Conservation (phyloP, 140 eudicot species). For the Bidens hawaiensis region DNA sequence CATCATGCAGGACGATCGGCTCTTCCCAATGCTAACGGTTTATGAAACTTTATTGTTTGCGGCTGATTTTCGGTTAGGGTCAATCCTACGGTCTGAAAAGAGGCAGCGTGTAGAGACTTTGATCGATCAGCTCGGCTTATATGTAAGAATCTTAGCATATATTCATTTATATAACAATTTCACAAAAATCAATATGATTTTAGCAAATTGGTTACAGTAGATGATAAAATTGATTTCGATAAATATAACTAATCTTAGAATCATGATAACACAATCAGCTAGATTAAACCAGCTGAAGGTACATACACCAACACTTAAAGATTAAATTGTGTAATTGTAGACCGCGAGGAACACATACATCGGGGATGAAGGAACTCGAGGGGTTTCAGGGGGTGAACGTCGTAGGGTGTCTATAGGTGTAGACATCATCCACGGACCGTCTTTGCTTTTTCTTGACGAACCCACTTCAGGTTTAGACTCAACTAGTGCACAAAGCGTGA, state of each 20-base stretch:
- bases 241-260: too few relatives aligned
- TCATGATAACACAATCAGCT: too few relatives aligned
- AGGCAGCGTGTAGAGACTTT: constrained; percentile 55
- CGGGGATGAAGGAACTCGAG: constrained; percentile 73
- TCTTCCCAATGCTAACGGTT: constrained; percentile 74
- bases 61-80: constrained; percentile 66
- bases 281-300: too few relatives aligned
- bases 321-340: constrained; percentile 22
- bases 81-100: constrained; percentile 54
- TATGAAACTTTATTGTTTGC: constrained; percentile 78
- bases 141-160: constrained; percentile 33
- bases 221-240: too few relatives aligned
- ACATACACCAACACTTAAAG: neutral
- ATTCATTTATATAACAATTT: neutral
- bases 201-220: too few relatives aligned
- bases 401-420: constrained; percentile 80
- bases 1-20: constrained; percentile 78
- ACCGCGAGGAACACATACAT: constrained; percentile 67
- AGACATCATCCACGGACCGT: constrained; percentile 75
- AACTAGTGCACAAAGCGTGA: constrained; percentile 73
- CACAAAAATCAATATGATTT: too few relatives aligned
- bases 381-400: constrained; percentile 81
- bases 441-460: constrained; percentile 69
- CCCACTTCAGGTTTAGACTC: constrained; percentile 85
- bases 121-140: constrained; percentile 78